phyloP scores from a whole-genome alignment of 345 rosid species.

The Mallotus nudiflorus region DNA sequence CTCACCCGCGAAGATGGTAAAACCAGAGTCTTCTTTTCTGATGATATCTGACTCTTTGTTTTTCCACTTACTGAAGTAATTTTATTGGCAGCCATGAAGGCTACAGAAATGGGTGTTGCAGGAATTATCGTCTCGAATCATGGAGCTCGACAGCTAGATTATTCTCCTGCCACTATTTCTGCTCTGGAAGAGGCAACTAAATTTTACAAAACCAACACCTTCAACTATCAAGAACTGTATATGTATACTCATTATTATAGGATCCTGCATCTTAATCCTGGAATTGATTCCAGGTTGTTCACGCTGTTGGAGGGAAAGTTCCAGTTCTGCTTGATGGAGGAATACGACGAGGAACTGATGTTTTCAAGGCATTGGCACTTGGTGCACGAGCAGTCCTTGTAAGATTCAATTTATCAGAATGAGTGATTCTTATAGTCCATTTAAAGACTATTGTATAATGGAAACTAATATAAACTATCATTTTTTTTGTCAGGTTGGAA shows the following conservation, averaged over 20 bases:
- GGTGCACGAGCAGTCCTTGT: slow-evolving; percentile 91
- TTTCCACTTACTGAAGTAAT: too few species aligned
- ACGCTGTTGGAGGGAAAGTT: slow-evolving; percentile 63
- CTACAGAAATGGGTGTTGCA: too few species aligned
- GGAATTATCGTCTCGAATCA: too few species aligned
- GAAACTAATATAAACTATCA: too few species aligned
- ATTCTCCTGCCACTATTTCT: slow-evolving; percentile 60
- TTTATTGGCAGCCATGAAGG: slow-evolving; percentile 51
- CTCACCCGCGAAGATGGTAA: slow-evolving; percentile 87
- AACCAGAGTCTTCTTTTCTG: slow-evolving; percentile 18
- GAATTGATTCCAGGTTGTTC: slow-evolving; percentile 62
- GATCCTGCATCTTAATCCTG: background rate
- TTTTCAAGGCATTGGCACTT: slow-evolving; percentile 89
- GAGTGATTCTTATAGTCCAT: too few species aligned
- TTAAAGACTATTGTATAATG: too few species aligned
- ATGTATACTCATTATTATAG: too few species aligned
- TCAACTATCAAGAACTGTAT: too few species aligned
- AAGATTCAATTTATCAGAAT: too few species aligned
- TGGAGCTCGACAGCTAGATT: slow-evolving; percentile 80
- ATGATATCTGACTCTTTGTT: too few species aligned
- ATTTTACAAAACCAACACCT: too few species aligned
- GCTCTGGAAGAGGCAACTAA: slow-evolving; percentile 62
- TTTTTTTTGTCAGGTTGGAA: slow-evolving; percentile 72
- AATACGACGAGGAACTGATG: slow-evolving; percentile 76
- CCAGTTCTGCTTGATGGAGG: slow-evolving; percentile 99